Base-by-base conservation (phyloP, 2,329 filamentous ascomycete genomes). In the Paecilomyces sp. region DNA sequence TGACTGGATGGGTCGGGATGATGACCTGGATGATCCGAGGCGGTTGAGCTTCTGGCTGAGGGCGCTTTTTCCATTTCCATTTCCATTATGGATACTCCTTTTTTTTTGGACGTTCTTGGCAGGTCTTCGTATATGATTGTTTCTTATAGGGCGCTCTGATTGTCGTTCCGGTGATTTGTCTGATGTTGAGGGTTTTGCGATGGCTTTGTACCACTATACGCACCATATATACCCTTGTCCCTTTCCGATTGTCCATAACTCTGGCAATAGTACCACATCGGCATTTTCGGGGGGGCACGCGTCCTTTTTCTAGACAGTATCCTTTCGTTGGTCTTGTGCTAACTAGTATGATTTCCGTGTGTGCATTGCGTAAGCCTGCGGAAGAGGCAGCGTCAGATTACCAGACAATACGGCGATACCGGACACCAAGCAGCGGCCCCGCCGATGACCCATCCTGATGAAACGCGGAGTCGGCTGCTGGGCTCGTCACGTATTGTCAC, bases 1-100 rank as follows among this genome's bases (percentile, higher is more conserved):
- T 58, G 28, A 54, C 36, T 30, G 54, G 52, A 18, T 63, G 62
- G 62, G 53, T 63, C 12, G 62, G 60, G 12, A 62, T 60, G 60
- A 62, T 62, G 56, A 56, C 57, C 15, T 63, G 62, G 62, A 58
- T 63, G 53, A 41, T 63, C 25, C 34, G 54, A n/a, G 62, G 60
- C 18, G 52, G 41, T 36, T 52, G 30, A 33, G 25, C 22, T 13
- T 15, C 30, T 28, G 15, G 30, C 34, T 15, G 54, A 53, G n/a
- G 18, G 9, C n/a, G 5, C 18, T 53, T 53, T 53, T 53, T 53
- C 13, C 7, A 22, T 53, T n/a, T 53, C 24, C 51, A 24, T 53
- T 47, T 47, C 41, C 7, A 3, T 22, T 18, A 28, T 22, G 1
- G 51, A 13, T 30, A 28, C 28, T 53, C 25, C 24, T 12, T 53